Evolutionary conservation across 495 filamentous ascomycete genomes (phyloP).

Genomic region (Jackrogersella multiformis): DNA sequence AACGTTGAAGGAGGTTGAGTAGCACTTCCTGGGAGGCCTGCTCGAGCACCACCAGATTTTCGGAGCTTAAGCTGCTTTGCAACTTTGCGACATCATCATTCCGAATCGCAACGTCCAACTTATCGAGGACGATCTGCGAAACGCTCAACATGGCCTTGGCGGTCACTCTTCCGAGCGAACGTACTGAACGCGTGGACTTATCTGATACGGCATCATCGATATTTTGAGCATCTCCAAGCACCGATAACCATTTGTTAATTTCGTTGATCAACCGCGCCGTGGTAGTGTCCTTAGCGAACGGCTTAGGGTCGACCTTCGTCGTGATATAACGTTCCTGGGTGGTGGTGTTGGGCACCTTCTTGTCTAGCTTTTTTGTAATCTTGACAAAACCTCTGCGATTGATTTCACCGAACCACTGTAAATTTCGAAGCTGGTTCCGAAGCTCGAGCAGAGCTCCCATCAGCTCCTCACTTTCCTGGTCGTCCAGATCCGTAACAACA

Average conservation of each 20-base stretch:
- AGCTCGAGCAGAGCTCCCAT: constrained; percentile 89
- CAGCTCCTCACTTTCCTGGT: constrained; percentile 87
- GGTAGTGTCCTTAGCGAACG: constrained; percentile 80
- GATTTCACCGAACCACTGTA: constrained; percentile 98
- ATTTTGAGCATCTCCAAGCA: constrained; percentile 74
- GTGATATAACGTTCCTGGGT: constrained; percentile 84
- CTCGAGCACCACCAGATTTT: constrained; percentile 62
- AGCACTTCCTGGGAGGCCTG: constrained; percentile 68
- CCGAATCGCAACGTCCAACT: constrained; percentile 79
- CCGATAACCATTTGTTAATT: constrained; percentile 91
- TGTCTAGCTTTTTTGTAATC: constrained; percentile 97
- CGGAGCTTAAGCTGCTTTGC: constrained; percentile 64
- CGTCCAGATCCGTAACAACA: constrained; percentile 60
- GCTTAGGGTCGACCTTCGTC: constrained; percentile 83
- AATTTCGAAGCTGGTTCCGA: constrained; percentile 82
- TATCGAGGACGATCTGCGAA: constrained; percentile 70
- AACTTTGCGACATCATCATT: constrained; percentile 74
- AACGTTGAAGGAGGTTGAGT: constrained; percentile 82
- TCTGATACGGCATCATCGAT: constrained; percentile 76
- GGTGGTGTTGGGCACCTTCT: constrained; percentile 76
- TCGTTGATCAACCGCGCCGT: constrained; percentile 72
- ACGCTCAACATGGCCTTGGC: constrained; percentile 77
- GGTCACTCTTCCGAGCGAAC: constrained; percentile 74
- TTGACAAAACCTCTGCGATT: constrained; percentile 95
- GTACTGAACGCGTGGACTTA: constrained; percentile 63